These are phyloP conservation scores for Neopestalotiopsis sp. DNA, from an alignment of 2,329 filamentous ascomycete genomes.

Conservation along the genomic window DNA sequence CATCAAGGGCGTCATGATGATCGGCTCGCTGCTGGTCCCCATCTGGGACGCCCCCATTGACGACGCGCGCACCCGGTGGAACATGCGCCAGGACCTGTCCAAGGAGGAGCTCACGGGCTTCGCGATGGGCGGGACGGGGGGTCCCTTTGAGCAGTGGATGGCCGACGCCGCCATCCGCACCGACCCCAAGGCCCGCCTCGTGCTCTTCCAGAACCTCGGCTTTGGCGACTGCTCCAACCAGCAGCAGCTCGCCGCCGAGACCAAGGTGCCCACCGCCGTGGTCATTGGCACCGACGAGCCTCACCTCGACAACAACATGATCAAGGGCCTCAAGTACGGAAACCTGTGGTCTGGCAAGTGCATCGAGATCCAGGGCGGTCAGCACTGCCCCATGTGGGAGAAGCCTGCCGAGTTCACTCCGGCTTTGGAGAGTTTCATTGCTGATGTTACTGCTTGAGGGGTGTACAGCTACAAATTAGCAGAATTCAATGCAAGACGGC, in stretches of 20 bases:
- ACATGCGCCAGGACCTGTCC: slow-evolving; percentile 3
- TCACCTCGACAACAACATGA: slow-evolving; percentile 6
- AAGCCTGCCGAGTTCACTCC: slow-evolving; percentile 7
- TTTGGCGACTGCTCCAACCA: neutral
- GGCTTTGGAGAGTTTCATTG: neutral
- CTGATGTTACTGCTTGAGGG: neutral
- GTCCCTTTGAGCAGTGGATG: neutral
- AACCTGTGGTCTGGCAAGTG: slow-evolving; percentile 4
- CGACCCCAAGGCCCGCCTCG: neutral
- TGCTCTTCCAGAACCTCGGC: neutral
- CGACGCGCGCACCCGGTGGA: slow-evolving; percentile 3
- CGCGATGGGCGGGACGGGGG: neutral
- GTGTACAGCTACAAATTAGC: too few relatives aligned
- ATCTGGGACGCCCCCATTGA: neutral
- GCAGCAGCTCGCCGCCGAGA: slow-evolving; percentile 5
- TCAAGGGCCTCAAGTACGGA: slow-evolving; percentile 6
- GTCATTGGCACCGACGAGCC: slow-evolving; percentile 2
- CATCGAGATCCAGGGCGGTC: neutral
- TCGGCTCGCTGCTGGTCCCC: slow-evolving; percentile 3
- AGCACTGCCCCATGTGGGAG: slow-evolving; percentile 8
- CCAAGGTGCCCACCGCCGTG: neutral
- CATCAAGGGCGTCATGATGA: slow-evolving; percentile 2
- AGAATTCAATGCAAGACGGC: too few relatives aligned
- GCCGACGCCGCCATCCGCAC: slow-evolving; percentile 8
- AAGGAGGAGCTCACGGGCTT: slow-evolving; percentile 1